Base-by-base conservation (phyloP, 352 stramenopile genomes). In the Phytophthora aleatoria region DNA sequence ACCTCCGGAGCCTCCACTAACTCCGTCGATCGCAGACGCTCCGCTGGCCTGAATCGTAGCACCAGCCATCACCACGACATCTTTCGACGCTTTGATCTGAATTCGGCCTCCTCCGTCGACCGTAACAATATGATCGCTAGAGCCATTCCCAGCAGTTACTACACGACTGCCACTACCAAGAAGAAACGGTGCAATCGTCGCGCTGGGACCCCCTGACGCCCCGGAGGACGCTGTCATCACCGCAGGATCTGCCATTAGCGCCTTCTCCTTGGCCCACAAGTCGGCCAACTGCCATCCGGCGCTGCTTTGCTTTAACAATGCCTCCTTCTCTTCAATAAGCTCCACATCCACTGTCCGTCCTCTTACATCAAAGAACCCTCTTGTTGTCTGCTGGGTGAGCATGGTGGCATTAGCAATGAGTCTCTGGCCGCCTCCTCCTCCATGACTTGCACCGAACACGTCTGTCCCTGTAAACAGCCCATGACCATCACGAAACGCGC, bases 1-100 rank as follows among this genome's bases (percentile, higher is more conserved):
- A 0, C 83, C 83, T 6, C 83, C 83, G 2, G 81, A 83, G 0
- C 83, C 83, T 28, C 75, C 83, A 45, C 67, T 59, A 0, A 84
- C 62, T 20, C 74, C 77, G 2, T 76, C 66, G 10, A 77, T 30
- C 3, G 77, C 74, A 27, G 67, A 57, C 3, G 64, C 77, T 39
- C 83, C 83, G 9, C 89, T 87, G 13, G 83, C 81, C 24, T 69
- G 36, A 61, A 92, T 84, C 11, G 31, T 55, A 10, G 81, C 81
- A 15, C 56, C 64, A 36, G 69, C 36, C 83, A 92, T 89, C 27
- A 92, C 55, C 41, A 92, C 81, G 0, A 92, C 67, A 54, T 92
- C 81, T 52, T 83, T 84, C 9, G 83, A 89, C 1, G 83, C 81
- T 47, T 66, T 74, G 26, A 92, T 81, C 35, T 84, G 78, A n/a